phyloP scores from a whole-genome alignment of 306 rosid species.

The Cyclanthera cordifolia region DNA sequence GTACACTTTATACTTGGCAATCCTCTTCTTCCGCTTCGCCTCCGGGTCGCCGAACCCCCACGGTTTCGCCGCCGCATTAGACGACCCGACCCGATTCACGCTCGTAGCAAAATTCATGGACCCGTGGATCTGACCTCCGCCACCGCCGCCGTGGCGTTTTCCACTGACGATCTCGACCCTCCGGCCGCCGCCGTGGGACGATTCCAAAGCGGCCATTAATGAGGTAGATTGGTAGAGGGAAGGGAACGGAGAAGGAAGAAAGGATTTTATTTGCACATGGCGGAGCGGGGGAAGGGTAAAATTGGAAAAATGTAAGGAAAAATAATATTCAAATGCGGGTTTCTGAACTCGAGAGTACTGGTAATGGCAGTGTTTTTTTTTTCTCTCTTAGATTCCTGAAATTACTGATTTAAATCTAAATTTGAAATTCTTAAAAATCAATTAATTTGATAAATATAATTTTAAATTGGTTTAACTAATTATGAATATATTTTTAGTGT shows the following conservation, averaged over 20 bases:
- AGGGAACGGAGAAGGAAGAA: neutral
- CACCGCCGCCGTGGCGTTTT: slow-evolving; percentile 28
- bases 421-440: too few species aligned
- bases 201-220: slow-evolving; percentile 33
- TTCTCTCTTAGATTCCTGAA: too few species aligned
- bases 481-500: too few species aligned
- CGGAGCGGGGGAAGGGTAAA: neutral
- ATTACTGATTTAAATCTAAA: too few species aligned
- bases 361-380: neutral
- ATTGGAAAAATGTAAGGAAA: neutral
- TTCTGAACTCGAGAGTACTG: neutral
- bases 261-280: neutral
- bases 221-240: neutral
- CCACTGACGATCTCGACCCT: slow-evolving; percentile 57
- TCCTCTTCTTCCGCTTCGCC: slow-evolving; percentile 55
- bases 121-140: neutral
- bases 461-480: too few species aligned
- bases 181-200: slow-evolving; percentile 21
- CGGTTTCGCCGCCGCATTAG: slow-evolving; percentile 14
- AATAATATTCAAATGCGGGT: neutral
- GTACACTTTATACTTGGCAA: slow-evolving; percentile 56
- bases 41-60: slow-evolving; percentile 44
- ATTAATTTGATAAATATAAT: too few species aligned
- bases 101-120: slow-evolving; percentile 17
- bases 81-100: slow-evolving; percentile 19